Evolutionary conservation across 176 grass and related monocot genomes (phyloP), one percentile per base, ranked within the genome.

Genomic region (Hordeum marinum): DNA sequence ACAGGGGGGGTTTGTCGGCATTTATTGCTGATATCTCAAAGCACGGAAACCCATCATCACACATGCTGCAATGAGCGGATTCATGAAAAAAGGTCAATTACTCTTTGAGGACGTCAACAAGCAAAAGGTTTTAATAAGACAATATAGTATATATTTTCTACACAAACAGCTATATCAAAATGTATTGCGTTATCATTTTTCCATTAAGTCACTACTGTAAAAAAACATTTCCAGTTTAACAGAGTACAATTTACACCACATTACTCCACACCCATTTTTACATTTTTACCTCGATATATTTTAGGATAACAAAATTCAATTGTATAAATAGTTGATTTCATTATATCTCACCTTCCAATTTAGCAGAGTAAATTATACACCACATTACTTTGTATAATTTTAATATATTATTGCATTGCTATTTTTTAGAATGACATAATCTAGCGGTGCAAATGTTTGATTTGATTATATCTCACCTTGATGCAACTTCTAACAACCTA

Each of bases 1-100:
- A 82, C 69, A 98, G 77, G 85, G 93, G 86, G 35, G 93, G 96
- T 84, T 98, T 98, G 67, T 98, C 86, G 8, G 96, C 91, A 90
- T 98, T 94, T 52, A 98, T 73, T 62, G 91, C 96, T 95, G 96
- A 92, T 88, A 98, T 94, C 88, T 98, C 96, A 83, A 98, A 98
- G 88, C 89, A 98, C 32, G 87, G 86, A 81, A 92, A 76, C 67
- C 75, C 96, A 84, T 91, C 90, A 82, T 85, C 91, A 82, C 83
- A 94, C 80, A 98, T 98, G 77, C 93, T 98, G 59, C 85, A 92
- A 90, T 29, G 84, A 58, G 14, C 0, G 2, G 25, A 60, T 78
- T 39, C 31, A 3, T 74, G 21, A 12, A 64, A n/a, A 29, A 68
- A 87, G 15, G n/a, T 25, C 32, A 37, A 40, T 37, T 83, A 75